Percentiles rank a stretch among this genome's conserved stretches.
These are phyloP conservation scores for Coffea humblotiana DNA, from an alignment of 305 asterid genomes.

Conservation along the genomic window DNA sequence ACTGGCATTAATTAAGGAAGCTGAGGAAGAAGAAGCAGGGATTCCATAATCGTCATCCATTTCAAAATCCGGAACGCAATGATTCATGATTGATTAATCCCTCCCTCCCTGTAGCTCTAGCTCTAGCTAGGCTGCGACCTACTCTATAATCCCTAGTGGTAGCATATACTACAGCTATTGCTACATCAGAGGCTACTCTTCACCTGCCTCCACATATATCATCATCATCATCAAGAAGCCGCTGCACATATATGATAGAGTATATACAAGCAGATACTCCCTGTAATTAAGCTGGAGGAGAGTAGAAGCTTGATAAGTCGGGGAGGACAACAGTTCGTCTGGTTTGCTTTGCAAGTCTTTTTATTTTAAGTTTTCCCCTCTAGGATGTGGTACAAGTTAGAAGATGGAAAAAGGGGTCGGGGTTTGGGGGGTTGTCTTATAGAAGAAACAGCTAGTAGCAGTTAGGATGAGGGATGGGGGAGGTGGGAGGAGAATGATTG, in stretches of 20 bases:
- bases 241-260: no score
- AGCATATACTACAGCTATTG: not conserved
- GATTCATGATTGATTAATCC: conserved; percentile 20
- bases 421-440: not conserved
- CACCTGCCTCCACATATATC: not conserved
- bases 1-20: conserved; percentile 11
- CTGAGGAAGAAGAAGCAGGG: conserved; percentile 22
- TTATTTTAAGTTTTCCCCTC: not conserved
- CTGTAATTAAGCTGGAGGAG: not conserved
- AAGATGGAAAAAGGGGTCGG: no score
- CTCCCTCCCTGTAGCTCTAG: not conserved
- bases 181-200: not conserved
- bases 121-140: no score
- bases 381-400: not conserved
- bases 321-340: not conserved
- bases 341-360: not conserved
- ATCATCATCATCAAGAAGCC: not conserved
- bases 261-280: no score
- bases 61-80: conserved; percentile 40
- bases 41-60: conserved; percentile 30
- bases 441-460: not conserved
- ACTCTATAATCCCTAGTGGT: no score
- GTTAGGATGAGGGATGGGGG: not conserved
- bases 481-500: no score
- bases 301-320: not conserved